These are phyloP conservation scores for Coffea humblotiana DNA, from an alignment of 305 asterid species.

Conservation along the genomic window DNA sequence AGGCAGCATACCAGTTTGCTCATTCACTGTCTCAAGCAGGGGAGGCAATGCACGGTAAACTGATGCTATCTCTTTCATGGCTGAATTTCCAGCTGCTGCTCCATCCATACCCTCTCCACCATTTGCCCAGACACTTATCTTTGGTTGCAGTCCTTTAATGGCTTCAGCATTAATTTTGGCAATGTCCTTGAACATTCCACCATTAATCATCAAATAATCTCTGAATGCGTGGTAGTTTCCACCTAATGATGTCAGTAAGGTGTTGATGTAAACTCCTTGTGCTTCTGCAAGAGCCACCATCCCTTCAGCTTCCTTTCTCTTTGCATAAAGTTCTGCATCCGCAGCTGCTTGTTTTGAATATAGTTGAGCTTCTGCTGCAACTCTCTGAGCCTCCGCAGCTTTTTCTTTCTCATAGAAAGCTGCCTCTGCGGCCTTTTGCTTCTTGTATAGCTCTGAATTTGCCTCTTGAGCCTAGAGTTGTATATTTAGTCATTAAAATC, in stretches of 20 bases:
- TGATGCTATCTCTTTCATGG: slow-evolving; percentile 42
- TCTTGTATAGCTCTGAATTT: slow-evolving; percentile 45
- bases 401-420: slow-evolving; percentile 39
- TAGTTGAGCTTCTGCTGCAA: slow-evolving; percentile 35
- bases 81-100: slow-evolving; percentile 9
- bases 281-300: slow-evolving; percentile 45
- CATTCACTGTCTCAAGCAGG: slow-evolving; percentile 40
- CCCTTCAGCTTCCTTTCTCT: slow-evolving; percentile 23
- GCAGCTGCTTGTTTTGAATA: slow-evolving; percentile 28
- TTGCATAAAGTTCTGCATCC: no score
- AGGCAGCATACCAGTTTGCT: slow-evolving; percentile 56
- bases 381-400: slow-evolving; percentile 34
- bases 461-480: slow-evolving; percentile 39
- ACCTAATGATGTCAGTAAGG: slow-evolving; percentile 28
- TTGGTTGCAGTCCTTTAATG: slow-evolving; percentile 41
- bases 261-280: slow-evolving; percentile 33
- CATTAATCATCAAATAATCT: slow-evolving; percentile 43
- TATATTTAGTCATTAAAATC: neutral
- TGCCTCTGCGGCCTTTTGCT: slow-evolving; percentile 45
- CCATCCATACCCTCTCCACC: slow-evolving; percentile 4
- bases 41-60: slow-evolving; percentile 48
- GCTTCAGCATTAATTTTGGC: slow-evolving; percentile 45
- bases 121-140: slow-evolving; percentile 39
- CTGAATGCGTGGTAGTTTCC: slow-evolving; percentile 43
- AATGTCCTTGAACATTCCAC: slow-evolving; percentile 37